Base-by-base conservation (phyloP, 2,329 filamentous ascomycete genomes). In the Penicillium thymicola region DNA sequence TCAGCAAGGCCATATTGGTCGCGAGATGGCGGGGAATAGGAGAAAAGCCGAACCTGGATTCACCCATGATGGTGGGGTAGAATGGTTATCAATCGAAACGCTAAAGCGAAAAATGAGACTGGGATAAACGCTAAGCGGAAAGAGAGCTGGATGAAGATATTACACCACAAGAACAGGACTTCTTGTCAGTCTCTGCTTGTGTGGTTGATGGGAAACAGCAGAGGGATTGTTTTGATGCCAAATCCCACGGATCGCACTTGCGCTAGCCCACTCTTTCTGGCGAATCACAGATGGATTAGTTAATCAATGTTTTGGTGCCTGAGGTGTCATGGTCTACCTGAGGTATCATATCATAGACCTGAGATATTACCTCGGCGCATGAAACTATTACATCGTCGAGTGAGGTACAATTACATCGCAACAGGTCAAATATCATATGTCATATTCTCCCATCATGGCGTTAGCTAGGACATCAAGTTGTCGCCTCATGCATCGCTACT, bases 141-240 rank as follows among this genome's bases (percentile, higher is more conserved):
- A 54, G 43, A 30, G 34, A 43, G 37, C 14, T 25, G 25, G 51
- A 44, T 38, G 30, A 21, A 21, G 41, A 55, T 25, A 53, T 44
- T n/a, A 51, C 40, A 51, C 40, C 38, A 47, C 47, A 59, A 57
- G 54, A 54, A 49, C 55, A 61, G 58, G 48, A 57, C 54, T 59
- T 51, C 50, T 51, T 42, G 51, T 48, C 51, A 53, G 54, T 56
- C 57, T 58, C 54, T 58, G 56, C 58, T 58, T 58, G 61, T 54
- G 59, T 60, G 63, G 49, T 47, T 61, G 63, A 66, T 62, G 60
- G 57, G 54, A 59, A 65, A 65, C 48, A 56, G 51, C 36, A 94
- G 95, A 75, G 89, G 94, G 73, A 89, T 96, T 69, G 86, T 92
- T 63, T 83, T 87, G 44, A 87, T 65, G 62, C 62, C 56, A 65